Evolutionary conservation across 441 rosid genomes (phyloP), one percentile per base, ranked within the genome.

Genomic region (Gossypium gossypioides): DNA sequence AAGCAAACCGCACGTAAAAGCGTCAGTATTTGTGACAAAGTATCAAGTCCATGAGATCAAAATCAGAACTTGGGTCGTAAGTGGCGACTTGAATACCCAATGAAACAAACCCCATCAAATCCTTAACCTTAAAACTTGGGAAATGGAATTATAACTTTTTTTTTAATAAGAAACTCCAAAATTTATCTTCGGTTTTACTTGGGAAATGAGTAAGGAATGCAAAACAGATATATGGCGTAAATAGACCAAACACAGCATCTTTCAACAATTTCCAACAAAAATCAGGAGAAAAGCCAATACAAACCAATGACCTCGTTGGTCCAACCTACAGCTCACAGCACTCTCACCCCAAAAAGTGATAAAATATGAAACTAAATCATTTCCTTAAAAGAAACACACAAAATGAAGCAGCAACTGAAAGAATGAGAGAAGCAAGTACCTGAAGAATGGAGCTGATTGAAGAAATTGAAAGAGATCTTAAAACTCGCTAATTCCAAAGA

Each of bases 221-320:
- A 9, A 18, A 6, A 42, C 10, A 12, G 64, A 64, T 51, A 74
- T 15, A 15, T 46, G 7, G 37, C 56, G 55, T 24, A 61, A 73
- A 64, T 70, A 67, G 15, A 75, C 77, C 78, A 74, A 72, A 46
- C 69, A 10, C 25, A 69, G 16, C 50, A 55, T 19, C 34, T 42
- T n/a, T 57, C 50, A 19, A 61, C 13, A 51, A 52, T 21, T 3
- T 24, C 29, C 48, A 6, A 15, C 63, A 32, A 24, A 46, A 71
- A 16, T 44, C 9, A 69, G 40, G 44, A 13, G 44, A 29, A 82
- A 82, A 81, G 83, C 74, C 83, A 79, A 82, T 66, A 74, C 72
- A 78, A 59, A 63, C 62, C 76, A n/a, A 13, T 4, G 48, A 48
- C 76, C 25, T 21, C 1, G 44, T 12, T 18, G 40, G 27, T 16